These are phyloP conservation scores for Monosporozyma solicola DNA, from an alignment of 805 yeast genomes.

Conservation along the genomic window DNA sequence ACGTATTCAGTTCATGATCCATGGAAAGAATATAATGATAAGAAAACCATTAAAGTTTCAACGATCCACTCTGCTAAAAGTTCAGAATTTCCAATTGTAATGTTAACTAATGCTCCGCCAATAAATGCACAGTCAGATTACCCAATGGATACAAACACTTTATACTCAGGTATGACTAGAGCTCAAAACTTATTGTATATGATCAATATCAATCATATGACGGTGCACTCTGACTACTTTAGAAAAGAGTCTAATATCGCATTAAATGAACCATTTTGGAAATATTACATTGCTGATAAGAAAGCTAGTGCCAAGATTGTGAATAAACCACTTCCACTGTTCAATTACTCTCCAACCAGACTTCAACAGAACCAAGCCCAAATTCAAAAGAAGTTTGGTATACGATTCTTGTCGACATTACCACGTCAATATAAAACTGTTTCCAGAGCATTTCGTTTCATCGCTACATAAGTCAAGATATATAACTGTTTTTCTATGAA, in stretches of 20 bases:
- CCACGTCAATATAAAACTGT: not conserved
- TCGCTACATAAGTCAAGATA: not conserved
- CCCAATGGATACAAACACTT: constrained; percentile 33
- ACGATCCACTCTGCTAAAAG: constrained; percentile 74
- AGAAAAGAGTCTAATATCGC: not conserved
- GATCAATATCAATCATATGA: constrained; percentile 13
- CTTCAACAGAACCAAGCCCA: not conserved
- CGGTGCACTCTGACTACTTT: not conserved
- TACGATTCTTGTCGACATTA: not conserved
- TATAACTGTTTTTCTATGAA: too few relatives aligned
- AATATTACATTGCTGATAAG: constrained; percentile 21
- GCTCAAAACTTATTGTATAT: constrained; percentile 37
- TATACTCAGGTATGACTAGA: constrained; percentile 62
- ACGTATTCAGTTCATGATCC: not conserved
- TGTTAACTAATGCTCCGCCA: constrained; percentile 30
- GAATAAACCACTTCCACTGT: not conserved
- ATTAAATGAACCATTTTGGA: constrained; percentile 21
- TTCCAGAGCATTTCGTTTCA: not conserved
- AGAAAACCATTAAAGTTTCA: constrained; percentile 41
- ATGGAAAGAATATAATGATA: not conserved
- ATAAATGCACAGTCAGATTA: not conserved
- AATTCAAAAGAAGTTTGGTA: not conserved
- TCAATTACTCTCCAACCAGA: not conserved
- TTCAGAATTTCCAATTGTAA: constrained; percentile 61
- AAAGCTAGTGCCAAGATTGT: not conserved